Conservation (phyloP, 202 grass and related monocot species). For the Carex arenaria region DNA sequence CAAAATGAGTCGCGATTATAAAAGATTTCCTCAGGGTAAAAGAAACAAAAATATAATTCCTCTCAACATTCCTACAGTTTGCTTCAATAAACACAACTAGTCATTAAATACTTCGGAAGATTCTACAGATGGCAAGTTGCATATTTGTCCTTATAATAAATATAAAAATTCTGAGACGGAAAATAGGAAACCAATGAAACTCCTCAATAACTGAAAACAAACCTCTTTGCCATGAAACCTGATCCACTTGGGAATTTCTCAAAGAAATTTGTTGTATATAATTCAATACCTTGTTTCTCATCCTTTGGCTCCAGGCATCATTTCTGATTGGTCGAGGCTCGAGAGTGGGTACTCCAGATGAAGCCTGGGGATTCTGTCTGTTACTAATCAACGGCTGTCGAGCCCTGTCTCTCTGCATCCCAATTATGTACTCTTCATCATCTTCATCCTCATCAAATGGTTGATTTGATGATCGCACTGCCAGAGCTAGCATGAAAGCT, state of each 20-base stretch:
- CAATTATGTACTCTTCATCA: slow-evolving; percentile 67
- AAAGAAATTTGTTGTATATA: background rate
- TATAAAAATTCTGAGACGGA: background rate
- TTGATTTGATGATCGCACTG: slow-evolving; percentile 52
- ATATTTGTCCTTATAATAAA: background rate
- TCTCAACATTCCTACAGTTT: background rate
- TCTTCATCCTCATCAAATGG: slow-evolving; percentile 50
- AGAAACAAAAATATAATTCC: background rate
- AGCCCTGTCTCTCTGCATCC: slow-evolving; percentile 20
- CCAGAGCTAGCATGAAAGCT: slow-evolving; percentile 64
- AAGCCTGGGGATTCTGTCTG: slow-evolving; percentile 22
- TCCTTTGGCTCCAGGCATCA: slow-evolving; percentile 86
- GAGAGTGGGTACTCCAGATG: slow-evolving; percentile 43
- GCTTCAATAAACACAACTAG: background rate
- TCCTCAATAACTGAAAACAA: background rate
- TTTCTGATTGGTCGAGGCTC: slow-evolving; percentile 82
- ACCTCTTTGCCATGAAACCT: background rate
- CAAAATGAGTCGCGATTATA: background rate
- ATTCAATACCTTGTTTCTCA: slow-evolving; percentile 73
- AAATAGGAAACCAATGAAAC: background rate
- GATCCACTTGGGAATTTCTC: background rate
- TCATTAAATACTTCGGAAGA: slow-evolving; percentile 1
- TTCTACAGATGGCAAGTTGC: background rate
- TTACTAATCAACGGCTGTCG: slow-evolving; percentile 65
- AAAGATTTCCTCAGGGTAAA: background rate